Conservation (phyloP, 139 green algal genomes). For the Chlorella sp. region DNA sequence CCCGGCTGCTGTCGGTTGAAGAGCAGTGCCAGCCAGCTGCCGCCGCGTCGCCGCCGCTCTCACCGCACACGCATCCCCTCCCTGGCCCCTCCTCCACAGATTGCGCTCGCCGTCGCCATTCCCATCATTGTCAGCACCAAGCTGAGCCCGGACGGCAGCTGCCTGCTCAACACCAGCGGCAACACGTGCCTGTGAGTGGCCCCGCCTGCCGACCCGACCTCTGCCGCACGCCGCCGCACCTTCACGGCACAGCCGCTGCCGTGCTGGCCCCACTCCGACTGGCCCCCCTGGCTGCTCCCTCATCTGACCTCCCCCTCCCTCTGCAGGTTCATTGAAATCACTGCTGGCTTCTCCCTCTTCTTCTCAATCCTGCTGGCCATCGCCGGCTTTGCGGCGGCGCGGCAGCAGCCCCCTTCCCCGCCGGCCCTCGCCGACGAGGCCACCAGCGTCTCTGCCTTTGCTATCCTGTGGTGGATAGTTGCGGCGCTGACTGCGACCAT, state of each 20-base stretch:
- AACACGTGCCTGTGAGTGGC: not conserved
- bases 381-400: not conserved
- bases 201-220: not conserved
- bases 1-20: no score
- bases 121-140: not conserved
- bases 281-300: not conserved
- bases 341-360: conserved; percentile 16
- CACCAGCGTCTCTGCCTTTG: not conserved
- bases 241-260: not conserved
- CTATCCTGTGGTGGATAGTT: not conserved
- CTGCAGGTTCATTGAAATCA: conserved; percentile 12
- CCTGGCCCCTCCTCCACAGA: not conserved
- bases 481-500: not conserved
- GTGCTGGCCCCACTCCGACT: not conserved
- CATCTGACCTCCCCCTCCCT: not conserved
- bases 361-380: conserved; percentile 5
- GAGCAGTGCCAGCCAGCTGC: no score
- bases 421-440: not conserved
- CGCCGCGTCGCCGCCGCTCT: not conserved
- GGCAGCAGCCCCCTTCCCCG: not conserved
- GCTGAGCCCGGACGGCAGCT: not conserved
- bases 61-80: no score
- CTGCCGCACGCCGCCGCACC: not conserved
- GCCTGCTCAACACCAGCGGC: not conserved
- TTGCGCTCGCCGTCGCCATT: not conserved